phyloP scores from a whole-genome alignment of 352 stramenopile genomes.

The Phytophthora idaei region DNA sequence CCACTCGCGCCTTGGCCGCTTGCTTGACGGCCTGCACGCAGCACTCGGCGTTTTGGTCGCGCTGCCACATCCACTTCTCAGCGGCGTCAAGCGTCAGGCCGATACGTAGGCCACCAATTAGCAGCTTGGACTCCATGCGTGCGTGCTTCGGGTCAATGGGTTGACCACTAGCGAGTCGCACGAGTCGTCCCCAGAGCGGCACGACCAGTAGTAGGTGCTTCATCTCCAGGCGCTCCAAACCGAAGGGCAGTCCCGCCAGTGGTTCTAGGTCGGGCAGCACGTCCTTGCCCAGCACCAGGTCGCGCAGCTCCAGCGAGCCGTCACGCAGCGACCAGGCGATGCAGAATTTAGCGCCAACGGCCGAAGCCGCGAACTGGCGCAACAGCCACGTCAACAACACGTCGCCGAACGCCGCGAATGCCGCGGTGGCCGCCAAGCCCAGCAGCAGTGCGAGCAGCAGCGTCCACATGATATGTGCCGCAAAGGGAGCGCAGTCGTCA shows the following conservation, averaged over 20 bases:
- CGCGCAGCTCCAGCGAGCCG: conserved; percentile 63
- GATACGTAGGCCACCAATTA: conserved; percentile 61
- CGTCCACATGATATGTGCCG: conserved; percentile 32
- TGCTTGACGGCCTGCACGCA: conserved; percentile 60
- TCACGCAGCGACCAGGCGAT: conserved; percentile 70
- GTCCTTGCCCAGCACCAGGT: conserved; percentile 51
- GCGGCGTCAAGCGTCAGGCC: conserved; percentile 62
- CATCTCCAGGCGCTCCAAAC: conserved; percentile 68
- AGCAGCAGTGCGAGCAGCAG: conserved; percentile 50
- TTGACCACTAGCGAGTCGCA: conserved; percentile 21
- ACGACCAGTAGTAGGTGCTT: conserved; percentile 57
- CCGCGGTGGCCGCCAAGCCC: conserved; percentile 24
- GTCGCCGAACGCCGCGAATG: conserved; percentile 60
- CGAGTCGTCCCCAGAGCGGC: conserved; percentile 51
- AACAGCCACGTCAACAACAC: conserved; percentile 61
- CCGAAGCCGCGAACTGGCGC: conserved; percentile 45
- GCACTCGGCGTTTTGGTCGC: conserved; percentile 65
- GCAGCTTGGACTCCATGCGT: conserved; percentile 52
- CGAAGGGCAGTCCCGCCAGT: conserved; percentile 61
- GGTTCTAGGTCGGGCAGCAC: conserved; percentile 63
- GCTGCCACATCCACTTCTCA: conserved; percentile 81
- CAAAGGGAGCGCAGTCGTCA: conserved; percentile 2
- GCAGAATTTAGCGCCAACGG: conserved; percentile 61
- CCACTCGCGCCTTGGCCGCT: conserved; percentile 54
- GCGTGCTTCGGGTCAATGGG: conserved; percentile 11